Evolutionary conservation across 2,329 filamentous ascomycete genomes (phyloP), one percentile per base, ranked within the genome.

Genomic region (Diaporthe amygdali): DNA sequence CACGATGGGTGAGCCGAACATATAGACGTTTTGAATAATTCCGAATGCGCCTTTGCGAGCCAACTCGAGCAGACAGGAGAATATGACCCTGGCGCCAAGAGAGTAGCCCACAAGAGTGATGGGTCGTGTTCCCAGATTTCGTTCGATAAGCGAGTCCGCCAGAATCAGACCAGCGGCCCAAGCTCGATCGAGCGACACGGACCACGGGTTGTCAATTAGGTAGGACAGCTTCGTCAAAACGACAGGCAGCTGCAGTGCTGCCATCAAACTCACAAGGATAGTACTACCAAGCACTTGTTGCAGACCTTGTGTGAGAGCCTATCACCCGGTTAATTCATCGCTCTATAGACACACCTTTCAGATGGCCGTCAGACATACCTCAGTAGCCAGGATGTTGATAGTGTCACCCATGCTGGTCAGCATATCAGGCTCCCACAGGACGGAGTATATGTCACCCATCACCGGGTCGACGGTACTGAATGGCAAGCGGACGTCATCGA

Each of bases 361-460:
- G n/a, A 41, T 10, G 8, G 17, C 59, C 20, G 25, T 37, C 30
- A 10, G 32, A 89, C 88, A 82, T 82, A 96, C 94, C 90, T 99
- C 96, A 41, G 96, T 99, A 71, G 96, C 96, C 74, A 99, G 86
- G 82, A 99, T 98, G 77, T 98, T 98, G 78, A 99, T 98, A 55
- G 96, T 99, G 80, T 96, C 94, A 89, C 96, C 96, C 92, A 98
- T 99, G 82, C 94, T 97, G 76, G 91, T 92, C 79, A 99, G 88
- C 95, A 99, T 97, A 79, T 99, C 96, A 3, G 96, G 97, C 81
- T 99, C 96, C 95, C 96, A 99, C 71, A 97, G 86, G 14, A 99
- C 92, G 0, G 96, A 98, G 83, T 99, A 99, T 20, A 99, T 91
- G 79, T 99, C 96, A 15, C 96, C 96, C 96, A 99, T 99, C 74